Conservation (phyloP, 2,329 filamentous ascomycete genomes). For the Huntiella bhutanensis region DNA sequence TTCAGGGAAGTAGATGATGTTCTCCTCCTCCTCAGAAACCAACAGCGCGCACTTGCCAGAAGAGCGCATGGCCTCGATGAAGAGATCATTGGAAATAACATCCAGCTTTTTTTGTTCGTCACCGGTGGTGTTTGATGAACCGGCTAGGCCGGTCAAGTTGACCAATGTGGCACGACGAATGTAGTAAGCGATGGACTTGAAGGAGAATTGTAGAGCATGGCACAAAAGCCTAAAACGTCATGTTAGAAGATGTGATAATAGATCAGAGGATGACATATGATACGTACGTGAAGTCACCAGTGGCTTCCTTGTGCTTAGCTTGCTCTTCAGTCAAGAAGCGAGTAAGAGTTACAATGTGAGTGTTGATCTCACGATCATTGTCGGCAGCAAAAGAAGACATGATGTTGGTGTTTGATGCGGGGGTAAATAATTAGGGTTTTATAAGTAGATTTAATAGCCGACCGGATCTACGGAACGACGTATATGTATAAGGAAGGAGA, state of each 20-base stretch:
- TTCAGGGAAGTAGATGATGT: constrained; percentile 71
- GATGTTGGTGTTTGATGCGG: background rate
- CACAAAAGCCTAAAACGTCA: constrained; percentile 53
- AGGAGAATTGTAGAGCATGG: constrained; percentile 96
- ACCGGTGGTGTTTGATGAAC: constrained; percentile 84
- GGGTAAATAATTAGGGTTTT: background rate
- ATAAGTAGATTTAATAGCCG: background rate
- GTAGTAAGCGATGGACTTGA: constrained; percentile 99
- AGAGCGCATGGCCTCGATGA: constrained; percentile 85
- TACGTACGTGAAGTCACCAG: constrained; percentile 85
- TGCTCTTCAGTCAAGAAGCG: constrained; percentile 95
- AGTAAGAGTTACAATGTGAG: constrained; percentile 86
- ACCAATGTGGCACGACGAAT: constrained; percentile 90
- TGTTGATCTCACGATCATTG: constrained; percentile 60
- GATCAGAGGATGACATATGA: constrained; percentile 17
- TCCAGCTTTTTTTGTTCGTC: constrained; percentile 99
- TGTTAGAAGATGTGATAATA: background rate
- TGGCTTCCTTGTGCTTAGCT: constrained; percentile 78
- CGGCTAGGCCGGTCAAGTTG: constrained; percentile 86
- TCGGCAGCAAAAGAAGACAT: constrained; percentile 14
- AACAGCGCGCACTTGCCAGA: constrained; percentile 79
- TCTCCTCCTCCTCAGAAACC: constrained; percentile 96
- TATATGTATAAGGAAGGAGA: too few relatives aligned
- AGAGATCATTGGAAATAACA: constrained; percentile 95
- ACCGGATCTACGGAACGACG: too few relatives aligned